These are phyloP conservation scores for Corchorus olitorius DNA, from an alignment of 345 rosid species.

Conservation along the genomic window DNA sequence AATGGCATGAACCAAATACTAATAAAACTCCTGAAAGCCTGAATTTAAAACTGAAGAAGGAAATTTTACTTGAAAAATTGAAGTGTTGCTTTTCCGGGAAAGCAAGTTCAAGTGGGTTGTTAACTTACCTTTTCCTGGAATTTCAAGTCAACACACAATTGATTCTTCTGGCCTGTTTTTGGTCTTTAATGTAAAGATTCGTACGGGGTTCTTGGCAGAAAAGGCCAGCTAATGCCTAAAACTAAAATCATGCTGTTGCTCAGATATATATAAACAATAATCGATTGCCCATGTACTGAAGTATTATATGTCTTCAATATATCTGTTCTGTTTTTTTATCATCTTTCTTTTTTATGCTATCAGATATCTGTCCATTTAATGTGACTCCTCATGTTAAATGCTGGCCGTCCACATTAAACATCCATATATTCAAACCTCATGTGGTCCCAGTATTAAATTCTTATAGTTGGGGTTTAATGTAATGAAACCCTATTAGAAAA, in stretches of 20 bases:
- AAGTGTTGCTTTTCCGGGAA: background rate
- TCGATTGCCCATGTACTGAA: background rate
- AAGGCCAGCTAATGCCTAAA: background rate
- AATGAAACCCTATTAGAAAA: background rate
- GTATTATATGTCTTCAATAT: background rate
- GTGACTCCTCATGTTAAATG: background rate
- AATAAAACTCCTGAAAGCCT: background rate
- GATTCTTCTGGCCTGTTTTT: conserved; percentile 8
- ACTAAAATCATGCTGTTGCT: background rate
- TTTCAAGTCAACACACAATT: background rate
- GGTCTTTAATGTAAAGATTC: background rate
- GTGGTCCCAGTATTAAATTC: background rate
- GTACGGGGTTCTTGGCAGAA: conserved; percentile 15
- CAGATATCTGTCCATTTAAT: background rate
- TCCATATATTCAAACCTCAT: background rate
- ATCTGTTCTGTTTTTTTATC: background rate
- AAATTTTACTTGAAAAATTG: background rate
- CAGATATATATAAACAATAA: background rate
- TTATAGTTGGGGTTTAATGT: background rate
- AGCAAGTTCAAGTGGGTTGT: background rate
- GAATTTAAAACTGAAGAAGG: background rate
- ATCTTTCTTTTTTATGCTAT: background rate
- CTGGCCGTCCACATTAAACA: conserved; percentile 6
- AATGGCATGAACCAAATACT: background rate
- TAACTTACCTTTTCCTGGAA: background rate